Evolutionary conservation across 805 yeast species (phyloP), one percentile per base, ranked within the genome.

Genomic region (Candida boleticola): DNA sequence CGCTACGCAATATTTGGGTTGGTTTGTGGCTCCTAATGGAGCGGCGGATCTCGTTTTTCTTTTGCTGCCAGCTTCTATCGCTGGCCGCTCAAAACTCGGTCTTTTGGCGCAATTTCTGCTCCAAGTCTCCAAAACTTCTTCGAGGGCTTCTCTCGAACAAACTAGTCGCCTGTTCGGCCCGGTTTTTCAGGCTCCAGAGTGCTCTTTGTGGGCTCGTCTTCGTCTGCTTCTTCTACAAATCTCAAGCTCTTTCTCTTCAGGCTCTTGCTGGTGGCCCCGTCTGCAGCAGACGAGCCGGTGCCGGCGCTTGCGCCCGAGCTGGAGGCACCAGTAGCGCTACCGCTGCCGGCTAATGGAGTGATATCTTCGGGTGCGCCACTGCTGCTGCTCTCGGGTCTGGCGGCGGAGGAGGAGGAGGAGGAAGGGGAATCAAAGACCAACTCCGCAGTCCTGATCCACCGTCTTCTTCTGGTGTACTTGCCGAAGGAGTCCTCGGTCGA

Each of bases 391-490:
- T 26, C 32, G 7, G 34, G n/a, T 14, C 46, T 18, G 4, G 42
- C 21, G 17, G 40, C 36, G 4, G n/a, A 13, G 14, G 21, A 13
- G 5, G 32, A 4, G 20, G 20, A 16, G 9, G 35, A 29, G 9
- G 17, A 16, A 17, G 35, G 35, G 13, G 26, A 10, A 33, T 53
- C 55, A 41, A 68, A 65, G 3, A 85, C 82, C 50, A 89, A 71
- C 60, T 88, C 95, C 0, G 99, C 99, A 1, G 95, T 88, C 49
- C 99, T 78, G 13, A 92, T 79, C 99, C 99, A 92, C 58, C 97
- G 76, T 68, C 99, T 79, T 58, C 97, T 78, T 62, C 99, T 79
- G 4, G 98, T 92, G 58, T 89, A 92, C 61, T 89, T 89, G 19
- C 93, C 80, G 63, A 82, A 90, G 3, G 93, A 76, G 58, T 90